Percentiles rank a stretch among this genome's conserved stretches.
These are phyloP conservation scores for Auriscalpium orientale DNA, from an alignment of 768 basidiomycete species.

Conservation along the genomic window DNA sequence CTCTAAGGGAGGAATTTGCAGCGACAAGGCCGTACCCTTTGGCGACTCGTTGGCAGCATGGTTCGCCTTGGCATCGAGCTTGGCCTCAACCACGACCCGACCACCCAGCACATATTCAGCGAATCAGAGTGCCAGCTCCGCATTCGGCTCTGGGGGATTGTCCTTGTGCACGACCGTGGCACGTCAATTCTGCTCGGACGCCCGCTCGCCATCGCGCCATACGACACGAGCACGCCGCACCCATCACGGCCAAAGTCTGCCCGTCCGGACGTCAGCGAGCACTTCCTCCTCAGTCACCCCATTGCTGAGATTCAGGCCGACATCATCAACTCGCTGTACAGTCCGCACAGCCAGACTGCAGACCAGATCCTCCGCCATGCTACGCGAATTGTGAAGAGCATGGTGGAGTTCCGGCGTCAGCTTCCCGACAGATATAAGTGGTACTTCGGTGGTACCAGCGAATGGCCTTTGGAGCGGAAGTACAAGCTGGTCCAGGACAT, in stretches of 20 bases:
- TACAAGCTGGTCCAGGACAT: constrained; percentile 64
- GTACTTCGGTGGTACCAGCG: constrained; percentile 74
- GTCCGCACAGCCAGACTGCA: constrained; percentile 60
- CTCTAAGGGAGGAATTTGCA: constrained; percentile 23
- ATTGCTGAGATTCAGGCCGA: constrained; percentile 83
- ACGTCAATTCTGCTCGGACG: constrained; percentile 84
- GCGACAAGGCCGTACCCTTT: constrained; percentile 85
- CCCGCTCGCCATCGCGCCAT: constrained; percentile 73
- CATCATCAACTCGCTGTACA: constrained; percentile 80
- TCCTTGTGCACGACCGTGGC: constrained; percentile 81
- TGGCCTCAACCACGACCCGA: constrained; percentile 82
- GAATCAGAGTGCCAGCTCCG: constrained; percentile 73
- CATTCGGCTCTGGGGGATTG: constrained; percentile 78
- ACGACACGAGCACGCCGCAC: constrained; percentile 76
- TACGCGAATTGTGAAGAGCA: constrained; percentile 69
- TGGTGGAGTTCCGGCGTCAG: constrained; percentile 60
- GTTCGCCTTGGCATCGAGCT: constrained; percentile 79
- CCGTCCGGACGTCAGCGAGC: constrained; percentile 58
- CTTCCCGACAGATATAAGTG: constrained; percentile 65
- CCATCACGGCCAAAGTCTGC: constrained; percentile 44
- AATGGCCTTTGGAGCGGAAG: constrained; percentile 62
- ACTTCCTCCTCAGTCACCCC: constrained; percentile 69
- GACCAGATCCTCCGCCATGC: constrained; percentile 72
- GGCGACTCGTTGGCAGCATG: constrained; percentile 82
- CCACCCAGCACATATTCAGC: constrained; percentile 56